phyloP scores from a whole-genome alignment of 306 rosid species.

The Aeschynomene evenia region DNA sequence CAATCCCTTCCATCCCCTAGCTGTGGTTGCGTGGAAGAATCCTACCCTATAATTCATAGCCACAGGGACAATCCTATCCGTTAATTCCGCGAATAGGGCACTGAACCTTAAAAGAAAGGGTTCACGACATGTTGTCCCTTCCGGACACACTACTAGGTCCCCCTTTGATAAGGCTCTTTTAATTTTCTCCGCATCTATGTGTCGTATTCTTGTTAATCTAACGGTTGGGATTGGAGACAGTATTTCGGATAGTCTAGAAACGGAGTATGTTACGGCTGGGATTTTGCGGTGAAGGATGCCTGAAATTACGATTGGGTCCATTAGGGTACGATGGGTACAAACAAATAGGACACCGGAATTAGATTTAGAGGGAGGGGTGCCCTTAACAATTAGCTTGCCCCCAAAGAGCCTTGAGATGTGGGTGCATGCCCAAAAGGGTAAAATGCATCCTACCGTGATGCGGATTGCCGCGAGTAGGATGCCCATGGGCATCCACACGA shows the following conservation, averaged over 20 bases:
- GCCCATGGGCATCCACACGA: slow-evolving; percentile 95
- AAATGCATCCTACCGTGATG: slow-evolving; percentile 37
- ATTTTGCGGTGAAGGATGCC: slow-evolving; percentile 61
- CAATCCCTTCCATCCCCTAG: slow-evolving; percentile 82
- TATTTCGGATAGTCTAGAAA: slow-evolving; percentile 76
- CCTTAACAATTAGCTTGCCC: slow-evolving; percentile 62
- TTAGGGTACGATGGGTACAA: slow-evolving; percentile 82
- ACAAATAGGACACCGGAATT: slow-evolving; percentile 85
- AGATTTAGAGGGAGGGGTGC: slow-evolving; percentile 47
- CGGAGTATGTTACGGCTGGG: slow-evolving; percentile 88
- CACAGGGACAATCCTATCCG: slow-evolving; percentile 92
- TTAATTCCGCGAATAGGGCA: slow-evolving; percentile 74
- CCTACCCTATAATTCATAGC: slow-evolving; percentile 93
- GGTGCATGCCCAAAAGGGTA: slow-evolving; percentile 67
- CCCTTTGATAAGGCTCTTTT: slow-evolving; percentile 59
- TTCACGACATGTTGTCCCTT: slow-evolving; percentile 95
- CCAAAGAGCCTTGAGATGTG: slow-evolving; percentile 52
- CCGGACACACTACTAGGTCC: slow-evolving; percentile 85
- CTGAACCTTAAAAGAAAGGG: slow-evolving; percentile 89
- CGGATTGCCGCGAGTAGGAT: slow-evolving; percentile 61
- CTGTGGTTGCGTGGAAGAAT: slow-evolving; percentile 96
- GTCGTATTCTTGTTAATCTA: slow-evolving; percentile 59
- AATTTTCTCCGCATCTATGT: slow-evolving; percentile 67
- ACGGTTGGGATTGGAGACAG: slow-evolving; percentile 88
- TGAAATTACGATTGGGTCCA: slow-evolving; percentile 93